phyloP scores from a whole-genome alignment of 2,329 filamentous ascomycete species.

The Xylariaceae sp. region DNA sequence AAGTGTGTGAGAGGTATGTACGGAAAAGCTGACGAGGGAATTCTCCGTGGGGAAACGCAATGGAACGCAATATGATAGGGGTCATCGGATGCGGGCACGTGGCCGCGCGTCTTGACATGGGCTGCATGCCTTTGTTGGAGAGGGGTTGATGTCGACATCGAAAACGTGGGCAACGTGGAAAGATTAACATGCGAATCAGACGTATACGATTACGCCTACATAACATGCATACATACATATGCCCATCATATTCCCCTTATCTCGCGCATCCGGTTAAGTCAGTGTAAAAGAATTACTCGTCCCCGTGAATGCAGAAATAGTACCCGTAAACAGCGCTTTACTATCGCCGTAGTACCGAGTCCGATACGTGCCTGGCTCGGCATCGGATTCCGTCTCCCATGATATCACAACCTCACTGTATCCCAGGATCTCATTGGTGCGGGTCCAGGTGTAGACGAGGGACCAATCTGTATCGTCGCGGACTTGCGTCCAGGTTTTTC shows the following conservation, averaged over 20 bases:
- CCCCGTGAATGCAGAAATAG: conserved; percentile 64
- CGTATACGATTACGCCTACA: too few species aligned
- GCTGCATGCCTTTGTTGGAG: too few species aligned
- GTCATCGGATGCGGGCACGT: background rate
- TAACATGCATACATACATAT: background rate
- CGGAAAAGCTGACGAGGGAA: too few species aligned
- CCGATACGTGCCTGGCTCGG: conserved; percentile 64
- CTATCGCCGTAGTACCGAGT: conserved; percentile 80
- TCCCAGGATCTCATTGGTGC: conserved; percentile 40
- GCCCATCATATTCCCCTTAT: background rate
- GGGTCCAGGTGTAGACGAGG: conserved; percentile 72
- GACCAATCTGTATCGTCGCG: conserved; percentile 78
- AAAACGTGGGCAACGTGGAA: background rate
- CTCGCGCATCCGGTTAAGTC: background rate
- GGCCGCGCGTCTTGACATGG: conserved; percentile 5
- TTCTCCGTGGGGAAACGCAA: background rate
- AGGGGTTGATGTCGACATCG: conserved; percentile 1
- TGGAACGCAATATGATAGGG: too few species aligned
- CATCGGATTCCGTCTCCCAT: conserved; percentile 69
- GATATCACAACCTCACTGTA: conserved; percentile 67
- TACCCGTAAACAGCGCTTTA: conserved; percentile 57
- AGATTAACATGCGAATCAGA: too few species aligned
- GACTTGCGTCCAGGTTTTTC: conserved; percentile 56
- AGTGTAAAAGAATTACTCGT: conserved; percentile 52
- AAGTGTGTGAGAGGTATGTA: too few species aligned